A percentile compares a stretch with the other conserved stretches of the same genome.
phyloP scores from a whole-genome alignment of 2,329 filamentous ascomycete genomes.

The Xylaria hypoxylon region DNA sequence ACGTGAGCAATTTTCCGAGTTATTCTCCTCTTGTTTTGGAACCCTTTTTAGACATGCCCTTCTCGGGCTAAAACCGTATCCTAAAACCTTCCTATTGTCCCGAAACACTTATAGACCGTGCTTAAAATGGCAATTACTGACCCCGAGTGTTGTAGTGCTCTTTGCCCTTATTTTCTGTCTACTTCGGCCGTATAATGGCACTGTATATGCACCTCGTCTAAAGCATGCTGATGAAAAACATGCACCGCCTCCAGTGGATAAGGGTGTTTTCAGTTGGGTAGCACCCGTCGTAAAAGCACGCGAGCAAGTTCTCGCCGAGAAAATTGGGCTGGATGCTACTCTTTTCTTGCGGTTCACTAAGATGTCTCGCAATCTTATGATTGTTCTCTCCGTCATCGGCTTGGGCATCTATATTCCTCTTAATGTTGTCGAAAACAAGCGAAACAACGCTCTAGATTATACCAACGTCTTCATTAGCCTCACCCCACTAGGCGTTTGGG shows the following conservation, averaged over 20 bases:
- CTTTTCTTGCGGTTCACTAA: conserved; percentile 86
- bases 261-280: conserved; percentile 86
- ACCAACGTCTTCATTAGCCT: conserved; percentile 66
- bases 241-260: conserved; percentile 83
- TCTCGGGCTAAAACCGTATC: background rate
- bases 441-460: conserved; percentile 40
- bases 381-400: conserved; percentile 76
- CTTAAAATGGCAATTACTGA: background rate
- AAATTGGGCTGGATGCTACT: conserved; percentile 87
- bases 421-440: conserved; percentile 69
- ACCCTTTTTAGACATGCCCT: too few species aligned
- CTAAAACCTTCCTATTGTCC: background rate
- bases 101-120: background rate
- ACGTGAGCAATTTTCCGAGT: conserved; percentile 12
- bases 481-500: conserved; percentile 66
- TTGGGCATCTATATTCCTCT: conserved; percentile 83
- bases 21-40: background rate
- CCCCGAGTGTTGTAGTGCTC: conserved; percentile 52
- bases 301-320: conserved; percentile 79
- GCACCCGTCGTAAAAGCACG: conserved; percentile 81
- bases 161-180: conserved; percentile 85
- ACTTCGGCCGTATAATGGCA: conserved; percentile 86
- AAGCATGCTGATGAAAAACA: conserved; percentile 75
- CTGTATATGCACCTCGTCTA: conserved; percentile 82
- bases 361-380: conserved; percentile 92